Evolutionary conservation across 1,139 yeast genomes (phyloP).

Genomic region (Meyerozyma sp.): DNA sequence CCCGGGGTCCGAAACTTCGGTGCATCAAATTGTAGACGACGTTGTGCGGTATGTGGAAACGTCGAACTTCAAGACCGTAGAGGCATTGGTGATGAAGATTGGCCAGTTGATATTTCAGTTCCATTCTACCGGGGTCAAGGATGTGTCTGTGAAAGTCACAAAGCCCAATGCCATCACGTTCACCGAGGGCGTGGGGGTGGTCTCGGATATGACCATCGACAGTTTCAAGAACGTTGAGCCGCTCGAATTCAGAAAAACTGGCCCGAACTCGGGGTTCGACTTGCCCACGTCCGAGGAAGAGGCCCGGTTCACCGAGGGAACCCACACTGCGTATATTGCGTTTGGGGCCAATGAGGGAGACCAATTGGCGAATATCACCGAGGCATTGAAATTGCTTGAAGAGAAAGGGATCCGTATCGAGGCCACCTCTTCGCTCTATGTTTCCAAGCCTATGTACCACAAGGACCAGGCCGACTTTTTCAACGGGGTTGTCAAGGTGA

Average conservation of each 20-base stretch:
- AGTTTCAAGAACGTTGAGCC: constrained; percentile 26
- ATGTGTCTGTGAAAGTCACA: constrained; percentile 55
- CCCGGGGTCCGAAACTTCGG: constrained; percentile 26
- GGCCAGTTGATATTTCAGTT: constrained; percentile 55
- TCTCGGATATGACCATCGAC: constrained; percentile 45
- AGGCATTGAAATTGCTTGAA: constrained; percentile 51
- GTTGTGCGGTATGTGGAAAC: constrained; percentile 58
- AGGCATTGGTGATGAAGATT: constrained; percentile 75
- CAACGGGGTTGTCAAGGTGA: constrained; percentile 75
- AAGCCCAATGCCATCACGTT: constrained; percentile 86
- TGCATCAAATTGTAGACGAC: constrained; percentile 37
- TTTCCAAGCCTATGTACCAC: constrained; percentile 90
- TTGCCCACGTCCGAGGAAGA: constrained; percentile 13
- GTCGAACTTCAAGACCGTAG: constrained; percentile 85
- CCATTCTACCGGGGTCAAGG: constrained; percentile 21
- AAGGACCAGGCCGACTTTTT: constrained; percentile 75
- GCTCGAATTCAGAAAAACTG: constrained; percentile 7
- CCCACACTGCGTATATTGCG: constrained; percentile 67
- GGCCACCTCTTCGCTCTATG: constrained; percentile 72
- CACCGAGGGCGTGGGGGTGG: constrained; percentile 89
- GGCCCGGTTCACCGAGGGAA: constrained; percentile 7
- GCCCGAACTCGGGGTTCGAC: constrained; percentile 7
- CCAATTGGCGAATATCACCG: constrained; percentile 53
- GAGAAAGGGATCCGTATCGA: constrained; percentile 41
- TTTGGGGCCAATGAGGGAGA: constrained; percentile 88